These are phyloP conservation scores for Ophiocordyceps robertsii DNA, from an alignment of 2,329 filamentous ascomycete species.

Conservation along the genomic window DNA sequence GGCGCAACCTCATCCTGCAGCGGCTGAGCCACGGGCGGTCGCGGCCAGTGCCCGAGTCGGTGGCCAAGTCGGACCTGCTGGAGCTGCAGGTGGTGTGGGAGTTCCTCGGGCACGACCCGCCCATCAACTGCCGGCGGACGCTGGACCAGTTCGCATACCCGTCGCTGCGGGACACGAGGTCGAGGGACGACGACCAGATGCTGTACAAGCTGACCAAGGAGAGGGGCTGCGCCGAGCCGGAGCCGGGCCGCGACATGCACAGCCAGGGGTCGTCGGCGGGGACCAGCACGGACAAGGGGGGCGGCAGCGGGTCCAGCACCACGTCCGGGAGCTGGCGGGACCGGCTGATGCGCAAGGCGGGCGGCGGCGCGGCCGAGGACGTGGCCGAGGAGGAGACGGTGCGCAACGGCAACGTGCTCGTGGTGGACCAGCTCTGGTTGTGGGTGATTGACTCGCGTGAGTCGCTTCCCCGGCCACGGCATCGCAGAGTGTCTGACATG, in stretches of 20 bases:
- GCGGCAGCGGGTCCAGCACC: slow-evolving; percentile 11
- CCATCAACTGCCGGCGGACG: slow-evolving; percentile 47
- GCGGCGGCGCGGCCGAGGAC: slow-evolving; percentile 6
- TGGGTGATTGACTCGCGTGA: slow-evolving; percentile 41
- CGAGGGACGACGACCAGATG: slow-evolving; percentile 53
- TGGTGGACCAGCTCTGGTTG: slow-evolving; percentile 55
- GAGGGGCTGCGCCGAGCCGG: slow-evolving; percentile 10
- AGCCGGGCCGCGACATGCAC: slow-evolving; percentile 11
- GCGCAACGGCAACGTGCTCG: slow-evolving; percentile 44
- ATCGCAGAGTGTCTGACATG: slow-evolving; percentile 3
- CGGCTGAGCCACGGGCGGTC: slow-evolving; percentile 39
- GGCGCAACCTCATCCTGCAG: slow-evolving; percentile 39
- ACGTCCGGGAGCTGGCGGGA: slow-evolving; percentile 12
- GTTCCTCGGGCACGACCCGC: slow-evolving; percentile 45
- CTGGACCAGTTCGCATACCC: slow-evolving; percentile 53
- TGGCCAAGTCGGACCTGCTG: slow-evolving; percentile 39
- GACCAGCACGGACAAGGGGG: slow-evolving; percentile 11
- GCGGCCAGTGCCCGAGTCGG: slow-evolving; percentile 38
- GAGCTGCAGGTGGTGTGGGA: slow-evolving; percentile 51
- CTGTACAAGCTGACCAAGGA: slow-evolving; percentile 51
- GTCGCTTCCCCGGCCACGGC: no score
- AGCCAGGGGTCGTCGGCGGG: slow-evolving; percentile 16
- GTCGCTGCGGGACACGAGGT: slow-evolving; percentile 43
- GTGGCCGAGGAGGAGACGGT: slow-evolving; percentile 22
- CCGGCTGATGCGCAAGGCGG: slow-evolving; percentile 6